A percentile compares a stretch with the other conserved stretches of the same genome.
phyloP scores from a whole-genome alignment of 495 filamentous ascomycete genomes.

The Aspergillus ostianus region DNA sequence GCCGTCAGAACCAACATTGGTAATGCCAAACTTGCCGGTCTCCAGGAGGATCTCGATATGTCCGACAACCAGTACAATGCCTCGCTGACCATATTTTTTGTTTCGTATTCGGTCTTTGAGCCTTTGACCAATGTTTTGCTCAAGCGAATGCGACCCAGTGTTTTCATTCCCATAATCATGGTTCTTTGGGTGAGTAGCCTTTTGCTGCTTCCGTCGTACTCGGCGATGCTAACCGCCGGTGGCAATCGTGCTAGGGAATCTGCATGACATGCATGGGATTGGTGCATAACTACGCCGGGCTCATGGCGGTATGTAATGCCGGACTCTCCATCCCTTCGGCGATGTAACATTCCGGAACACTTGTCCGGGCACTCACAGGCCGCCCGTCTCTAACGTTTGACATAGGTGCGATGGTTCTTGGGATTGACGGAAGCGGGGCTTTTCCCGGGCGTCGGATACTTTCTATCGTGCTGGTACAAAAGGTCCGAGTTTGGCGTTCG shows the following conservation, averaged over 20 bases:
- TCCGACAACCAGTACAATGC: constrained; percentile 71
- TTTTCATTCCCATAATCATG: constrained; percentile 65
- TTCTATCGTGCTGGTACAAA: constrained; percentile 85
- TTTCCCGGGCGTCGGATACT: constrained; percentile 86
- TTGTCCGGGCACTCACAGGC: neutral
- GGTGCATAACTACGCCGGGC: constrained; percentile 70
- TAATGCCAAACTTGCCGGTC: constrained; percentile 80
- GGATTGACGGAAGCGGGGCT: constrained; percentile 82
- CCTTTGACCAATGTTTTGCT: constrained; percentile 85
- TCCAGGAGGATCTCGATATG: constrained; percentile 64
- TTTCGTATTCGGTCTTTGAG: constrained; percentile 86
- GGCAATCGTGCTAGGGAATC: constrained; percentile 56
- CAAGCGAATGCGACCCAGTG: constrained; percentile 69
- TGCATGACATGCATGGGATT: constrained; percentile 85
- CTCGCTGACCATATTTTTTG: constrained; percentile 83
- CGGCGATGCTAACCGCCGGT: neutral
- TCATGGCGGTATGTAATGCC: constrained; percentile 57
- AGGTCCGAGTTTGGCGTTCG: constrained; percentile 75
- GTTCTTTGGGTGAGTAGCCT: constrained; percentile 44
- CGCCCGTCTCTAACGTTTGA: neutral
- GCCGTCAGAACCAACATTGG: constrained; percentile 71
- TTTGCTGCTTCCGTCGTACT: neutral
- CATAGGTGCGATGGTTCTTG: constrained; percentile 70
- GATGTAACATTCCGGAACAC: neutral
- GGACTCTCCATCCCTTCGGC: neutral